phyloP scores from a whole-genome alignment of 805 yeast genomes.

The Candida dajiaensis region DNA sequence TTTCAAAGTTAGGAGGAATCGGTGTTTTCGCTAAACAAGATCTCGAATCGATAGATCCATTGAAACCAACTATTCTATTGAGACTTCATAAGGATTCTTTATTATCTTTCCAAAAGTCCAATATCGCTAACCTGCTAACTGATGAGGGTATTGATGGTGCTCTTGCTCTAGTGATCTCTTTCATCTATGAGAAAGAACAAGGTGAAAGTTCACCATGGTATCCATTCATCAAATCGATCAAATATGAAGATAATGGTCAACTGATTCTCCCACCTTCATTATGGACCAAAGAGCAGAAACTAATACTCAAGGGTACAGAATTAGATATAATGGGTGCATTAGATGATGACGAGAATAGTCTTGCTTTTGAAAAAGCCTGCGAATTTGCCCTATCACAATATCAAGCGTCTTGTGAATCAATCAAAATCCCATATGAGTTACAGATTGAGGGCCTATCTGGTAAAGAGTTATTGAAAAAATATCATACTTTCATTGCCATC shows the following conservation, averaged over 20 bases:
- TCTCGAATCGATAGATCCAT: constrained; percentile 29
- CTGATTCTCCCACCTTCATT: constrained; percentile 53
- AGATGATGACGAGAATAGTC: constrained; percentile 38
- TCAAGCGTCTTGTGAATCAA: constrained; percentile 21
- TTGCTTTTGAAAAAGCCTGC: constrained; percentile 32
- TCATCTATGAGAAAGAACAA: constrained; percentile 60
- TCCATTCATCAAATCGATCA: constrained; percentile 52
- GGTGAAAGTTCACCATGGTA: constrained; percentile 77
- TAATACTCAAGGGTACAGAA: constrained; percentile 48
- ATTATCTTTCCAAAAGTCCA: constrained; percentile 52
- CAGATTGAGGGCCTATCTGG: constrained; percentile 24
- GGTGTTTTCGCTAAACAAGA: constrained; percentile 62
- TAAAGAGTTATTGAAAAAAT: constrained; percentile 22
- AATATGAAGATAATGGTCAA: constrained; percentile 24
- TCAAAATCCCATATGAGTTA: constrained; percentile 26
- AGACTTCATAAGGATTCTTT: constrained; percentile 58
- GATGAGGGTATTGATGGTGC: constrained; percentile 62
- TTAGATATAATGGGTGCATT: constrained; percentile 57
- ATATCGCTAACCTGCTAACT: constrained; percentile 57
- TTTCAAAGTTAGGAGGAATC: constrained; percentile 54
- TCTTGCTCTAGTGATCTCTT: constrained; percentile 59
- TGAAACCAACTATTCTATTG: constrained; percentile 30
- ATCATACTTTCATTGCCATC: constrained; percentile 47
- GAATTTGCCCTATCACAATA: constrained; percentile 25
- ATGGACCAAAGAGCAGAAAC: constrained; percentile 51